A percentile compares a stretch with the other conserved stretches of the same genome.
These are phyloP conservation scores for Mycosphaerella sp. DNA, from an alignment of 2,329 filamentous ascomycete species.

Conservation along the genomic window DNA sequence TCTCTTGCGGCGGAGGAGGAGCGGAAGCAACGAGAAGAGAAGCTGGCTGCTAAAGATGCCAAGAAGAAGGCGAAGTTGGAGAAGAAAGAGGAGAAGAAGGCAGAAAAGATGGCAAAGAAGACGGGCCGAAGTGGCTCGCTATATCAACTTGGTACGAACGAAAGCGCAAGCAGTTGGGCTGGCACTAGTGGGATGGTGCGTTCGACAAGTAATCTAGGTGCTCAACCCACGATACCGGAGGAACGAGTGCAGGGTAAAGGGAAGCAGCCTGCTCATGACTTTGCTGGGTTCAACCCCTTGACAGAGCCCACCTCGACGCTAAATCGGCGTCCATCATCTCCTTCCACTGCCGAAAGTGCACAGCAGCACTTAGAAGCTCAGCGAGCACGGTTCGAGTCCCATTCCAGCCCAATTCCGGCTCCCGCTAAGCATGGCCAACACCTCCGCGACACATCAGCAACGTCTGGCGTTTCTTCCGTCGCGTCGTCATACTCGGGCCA, in stretches of 20 bases:
- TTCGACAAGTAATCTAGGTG: conserved; percentile 49
- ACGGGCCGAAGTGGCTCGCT: conserved; percentile 51
- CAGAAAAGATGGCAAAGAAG: conserved; percentile 61
- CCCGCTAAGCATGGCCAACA: conserved; percentile 41
- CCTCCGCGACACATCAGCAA: conserved; percentile 76
- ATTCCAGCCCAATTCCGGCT: conserved; percentile 22
- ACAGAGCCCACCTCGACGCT: conserved; percentile 40
- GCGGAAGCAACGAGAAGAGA: conserved; percentile 76
- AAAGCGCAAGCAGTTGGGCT: conserved; percentile 32
- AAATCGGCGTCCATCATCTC: conserved; percentile 31
- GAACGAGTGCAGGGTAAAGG: conserved; percentile 40
- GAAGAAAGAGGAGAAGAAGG: conserved; percentile 57
- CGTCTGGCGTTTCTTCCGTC: conserved; percentile 78
- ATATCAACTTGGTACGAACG: conserved; percentile 32
- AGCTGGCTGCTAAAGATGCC: conserved; percentile 70
- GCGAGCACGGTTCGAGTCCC: conserved; percentile 37
- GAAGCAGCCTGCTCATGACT: conserved; percentile 42
- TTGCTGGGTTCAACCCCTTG: conserved; percentile 38
- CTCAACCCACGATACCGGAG: conserved; percentile 32
- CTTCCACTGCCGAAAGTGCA: conserved; percentile 29
- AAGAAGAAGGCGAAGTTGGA: conserved; percentile 82
- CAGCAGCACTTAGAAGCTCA: conserved; percentile 44
- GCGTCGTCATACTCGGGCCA: conserved; percentile 66
- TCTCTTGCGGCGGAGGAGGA: conserved; percentile 93
- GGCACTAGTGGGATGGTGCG: conserved; percentile 29